Evolutionary conservation across 164 flowering plant species (phyloP), one percentile per base, ranked within the genome.

Genomic region (Protea cynaroides): DNA sequence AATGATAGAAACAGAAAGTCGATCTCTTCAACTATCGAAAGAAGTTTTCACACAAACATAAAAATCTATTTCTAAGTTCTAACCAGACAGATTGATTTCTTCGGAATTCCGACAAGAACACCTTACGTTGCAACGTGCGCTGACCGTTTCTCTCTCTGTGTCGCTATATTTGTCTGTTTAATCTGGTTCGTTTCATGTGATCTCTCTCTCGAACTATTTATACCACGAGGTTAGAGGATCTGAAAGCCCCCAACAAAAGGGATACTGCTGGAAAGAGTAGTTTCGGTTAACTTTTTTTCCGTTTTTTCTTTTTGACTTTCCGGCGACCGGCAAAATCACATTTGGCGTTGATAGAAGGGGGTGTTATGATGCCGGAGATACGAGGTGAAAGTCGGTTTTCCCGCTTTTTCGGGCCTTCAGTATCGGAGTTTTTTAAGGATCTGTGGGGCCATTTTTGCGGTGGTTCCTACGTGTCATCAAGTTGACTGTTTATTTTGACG

Each of bases 321-420:
- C 58, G 64, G 19, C 15, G 13, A 12, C 58, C 46, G 58, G 25
- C n/a, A 12, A 63, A 63, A 34, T 8, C 17, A 3, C 13, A 23
- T 46, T 8, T 5, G 19, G 21, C n/a, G n/a, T n/a, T n/a, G n/a
- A n/a, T n/a, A n/a, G n/a, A n/a, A n/a, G n/a, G n/a, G n/a, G n/a
- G n/a, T n/a, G n/a, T n/a, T n/a, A n/a, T n/a, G n/a, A n/a, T n/a
- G 22, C 14, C 34, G 60, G 38, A 8, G 8, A 19, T 25, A 34
- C 5, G 51, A 19, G 11, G 0, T 15, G 57, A 40, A 7, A 61
- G 68, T 63, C 37, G 38, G 74, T 79, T 79, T 79, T 79, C 76
- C 75, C 80, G 78, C 78, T 67, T 64, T 79, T 62, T 59, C 36
- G 36, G 74, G 65, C 18, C 22, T 46, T 67, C 50, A 58, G 51